Conservation (phyloP, 345 rosid species). For the Acer saccharum region DNA sequence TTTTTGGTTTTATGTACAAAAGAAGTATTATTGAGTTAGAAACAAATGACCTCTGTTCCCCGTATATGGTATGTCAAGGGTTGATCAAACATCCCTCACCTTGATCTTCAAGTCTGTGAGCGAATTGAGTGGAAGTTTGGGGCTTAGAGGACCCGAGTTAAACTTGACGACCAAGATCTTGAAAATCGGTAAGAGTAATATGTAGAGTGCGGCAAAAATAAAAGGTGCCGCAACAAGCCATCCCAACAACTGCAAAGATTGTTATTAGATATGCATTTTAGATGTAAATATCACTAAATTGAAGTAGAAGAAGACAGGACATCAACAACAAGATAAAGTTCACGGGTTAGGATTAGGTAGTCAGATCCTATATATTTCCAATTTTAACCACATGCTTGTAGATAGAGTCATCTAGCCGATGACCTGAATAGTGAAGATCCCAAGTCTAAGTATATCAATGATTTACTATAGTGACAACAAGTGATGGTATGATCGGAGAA, state of each 20-base stretch:
- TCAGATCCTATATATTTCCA: too few relatives aligned
- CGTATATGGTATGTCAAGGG: constrained; percentile 2
- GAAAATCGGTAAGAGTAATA: constrained; percentile 56
- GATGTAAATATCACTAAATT: not conserved
- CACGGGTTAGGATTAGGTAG: too few relatives aligned
- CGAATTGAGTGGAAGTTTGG: constrained; percentile 35
- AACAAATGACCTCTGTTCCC: not conserved
- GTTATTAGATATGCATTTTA: constrained; percentile 4
- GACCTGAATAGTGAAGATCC: not conserved
- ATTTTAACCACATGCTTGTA: not conserved
- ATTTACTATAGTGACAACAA: not conserved
- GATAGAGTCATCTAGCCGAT: not conserved
- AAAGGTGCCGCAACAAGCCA: constrained; percentile 71
- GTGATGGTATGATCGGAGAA: not conserved
- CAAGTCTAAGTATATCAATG: not conserved
- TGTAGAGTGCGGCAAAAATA: constrained; percentile 44
- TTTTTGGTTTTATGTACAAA: constrained; percentile 18
- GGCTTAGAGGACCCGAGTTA: constrained; percentile 41
- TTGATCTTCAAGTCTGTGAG: constrained; percentile 47
- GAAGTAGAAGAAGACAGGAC: not conserved
- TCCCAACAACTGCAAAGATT: constrained; percentile 63
- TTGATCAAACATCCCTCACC: constrained; percentile 62
- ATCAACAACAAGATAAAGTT: not conserved
- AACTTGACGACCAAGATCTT: constrained; percentile 61
- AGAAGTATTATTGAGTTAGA: not conserved